Conservation (phyloP, 2,329 filamentous ascomycete species). For the Fusarium longipes region DNA sequence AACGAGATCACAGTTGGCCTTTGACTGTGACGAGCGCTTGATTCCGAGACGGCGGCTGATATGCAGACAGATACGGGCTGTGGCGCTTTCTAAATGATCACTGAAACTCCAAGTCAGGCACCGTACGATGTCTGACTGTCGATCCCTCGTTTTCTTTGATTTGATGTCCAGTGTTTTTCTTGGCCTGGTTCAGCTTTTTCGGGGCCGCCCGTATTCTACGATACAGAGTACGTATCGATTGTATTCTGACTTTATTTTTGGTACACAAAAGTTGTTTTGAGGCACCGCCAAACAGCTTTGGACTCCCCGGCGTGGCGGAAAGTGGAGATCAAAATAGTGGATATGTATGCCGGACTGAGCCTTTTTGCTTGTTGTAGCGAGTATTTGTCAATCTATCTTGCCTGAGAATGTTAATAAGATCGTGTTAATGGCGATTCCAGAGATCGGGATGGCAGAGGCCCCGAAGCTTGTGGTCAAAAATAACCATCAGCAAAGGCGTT, state of each 20-base stretch:
- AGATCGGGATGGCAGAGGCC: neutral
- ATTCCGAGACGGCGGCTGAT: conserved; percentile 5
- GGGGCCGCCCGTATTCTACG: conserved; percentile 29
- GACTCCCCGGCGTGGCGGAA: conserved; percentile 29
- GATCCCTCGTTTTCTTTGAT: conserved; percentile 35
- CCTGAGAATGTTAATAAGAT: neutral
- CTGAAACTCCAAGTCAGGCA: conserved; percentile 24
- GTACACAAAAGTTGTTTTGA: conserved; percentile 18
- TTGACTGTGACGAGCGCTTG: neutral
- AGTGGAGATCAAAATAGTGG: conserved; percentile 33
- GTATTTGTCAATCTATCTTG: neutral
- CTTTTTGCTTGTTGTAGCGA: neutral
- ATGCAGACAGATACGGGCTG: conserved; percentile 22
- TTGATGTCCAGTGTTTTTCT: conserved; percentile 35
- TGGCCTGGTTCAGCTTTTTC: conserved; percentile 34
- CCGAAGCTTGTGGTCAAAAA: conserved; percentile 5
- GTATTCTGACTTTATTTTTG: conserved; percentile 28
- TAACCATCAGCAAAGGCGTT: conserved; percentile 29
- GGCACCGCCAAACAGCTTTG: conserved; percentile 12
- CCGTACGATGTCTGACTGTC: conserved; percentile 15
- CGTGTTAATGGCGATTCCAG: conserved; percentile 1
- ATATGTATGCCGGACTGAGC: conserved; percentile 7
- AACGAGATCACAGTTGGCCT: neutral
- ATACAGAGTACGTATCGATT: conserved; percentile 17
- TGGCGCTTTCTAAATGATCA: conserved; percentile 17